phyloP scores from a whole-genome alignment of 2,329 filamentous ascomycete genomes.

The Fusarium marasasianum region DNA sequence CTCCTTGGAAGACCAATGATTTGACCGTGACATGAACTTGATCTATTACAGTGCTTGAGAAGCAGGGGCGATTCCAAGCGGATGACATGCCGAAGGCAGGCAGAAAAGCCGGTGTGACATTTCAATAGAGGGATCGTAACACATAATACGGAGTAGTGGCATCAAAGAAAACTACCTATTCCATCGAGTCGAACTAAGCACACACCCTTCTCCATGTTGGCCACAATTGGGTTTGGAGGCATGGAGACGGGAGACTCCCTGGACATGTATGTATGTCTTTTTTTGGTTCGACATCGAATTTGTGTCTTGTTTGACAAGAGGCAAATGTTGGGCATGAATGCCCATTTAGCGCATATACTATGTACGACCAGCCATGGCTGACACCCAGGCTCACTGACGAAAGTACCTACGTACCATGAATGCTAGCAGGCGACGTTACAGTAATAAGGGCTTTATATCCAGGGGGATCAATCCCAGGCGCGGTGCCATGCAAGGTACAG shows the following conservation, averaged over 20 bases:
- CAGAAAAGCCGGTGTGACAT: neutral
- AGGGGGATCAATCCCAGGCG: slow-evolving; percentile 8
- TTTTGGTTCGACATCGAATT: slow-evolving; percentile 9
- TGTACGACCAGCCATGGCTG: slow-evolving; percentile 6
- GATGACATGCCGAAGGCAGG: neutral
- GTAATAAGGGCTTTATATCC: neutral
- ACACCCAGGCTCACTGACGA: slow-evolving; percentile 20
- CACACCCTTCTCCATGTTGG: neutral
- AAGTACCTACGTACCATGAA: slow-evolving; percentile 9
- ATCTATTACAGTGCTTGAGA: neutral
- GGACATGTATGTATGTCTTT: neutral
- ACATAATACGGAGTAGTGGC: neutral
- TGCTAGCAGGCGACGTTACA: slow-evolving; percentile 31
- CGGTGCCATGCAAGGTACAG: slow-evolving; percentile 16
- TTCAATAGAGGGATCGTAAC: neutral
- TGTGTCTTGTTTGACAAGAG: slow-evolving; percentile 13
- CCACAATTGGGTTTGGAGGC: neutral
- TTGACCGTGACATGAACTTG: neutral
- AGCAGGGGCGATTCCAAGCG: neutral
- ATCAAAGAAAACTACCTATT: neutral
- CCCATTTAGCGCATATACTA: slow-evolving; percentile 3
- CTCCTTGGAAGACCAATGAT: neutral
- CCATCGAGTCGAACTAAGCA: neutral
- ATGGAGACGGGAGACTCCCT: neutral
- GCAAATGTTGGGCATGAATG: slow-evolving; percentile 38